Conservation (phyloP, 2,329 filamentous ascomycete genomes). For the Esteya vermicola region DNA sequence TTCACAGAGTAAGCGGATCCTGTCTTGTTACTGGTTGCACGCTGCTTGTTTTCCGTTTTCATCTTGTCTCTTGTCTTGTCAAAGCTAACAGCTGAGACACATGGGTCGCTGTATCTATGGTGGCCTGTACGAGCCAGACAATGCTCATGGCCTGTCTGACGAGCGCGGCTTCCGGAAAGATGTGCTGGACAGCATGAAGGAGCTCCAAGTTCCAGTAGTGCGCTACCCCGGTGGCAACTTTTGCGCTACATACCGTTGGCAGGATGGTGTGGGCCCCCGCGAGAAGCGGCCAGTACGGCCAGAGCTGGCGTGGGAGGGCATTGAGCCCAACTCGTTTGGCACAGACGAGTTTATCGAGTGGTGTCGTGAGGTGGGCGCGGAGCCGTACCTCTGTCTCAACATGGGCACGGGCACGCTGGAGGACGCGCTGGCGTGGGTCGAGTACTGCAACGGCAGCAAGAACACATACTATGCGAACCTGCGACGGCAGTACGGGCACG, state of each 20-base stretch:
- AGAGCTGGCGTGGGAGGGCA: slow-evolving; percentile 67
- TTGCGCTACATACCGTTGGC: slow-evolving; percentile 73
- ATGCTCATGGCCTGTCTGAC: slow-evolving; percentile 47
- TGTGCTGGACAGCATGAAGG: slow-evolving; percentile 58
- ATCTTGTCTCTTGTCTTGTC: not conserved
- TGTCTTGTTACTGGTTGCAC: too few relatives aligned
- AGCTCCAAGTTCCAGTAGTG: slow-evolving; percentile 62
- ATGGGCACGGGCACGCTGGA: slow-evolving; percentile 57
- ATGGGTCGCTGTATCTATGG: slow-evolving; percentile 86
- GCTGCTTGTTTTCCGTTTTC: too few relatives aligned
- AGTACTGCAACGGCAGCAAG: slow-evolving; percentile 70
- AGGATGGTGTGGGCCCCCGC: slow-evolving; percentile 62
- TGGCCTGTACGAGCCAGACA: slow-evolving; percentile 69
- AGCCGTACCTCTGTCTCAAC: slow-evolving; percentile 70
- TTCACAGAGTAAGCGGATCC: slow-evolving; percentile 56
- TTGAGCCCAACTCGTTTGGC: slow-evolving; percentile 66
- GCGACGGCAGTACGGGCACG: slow-evolving; percentile 58
- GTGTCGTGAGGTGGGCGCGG: slow-evolving; percentile 58
- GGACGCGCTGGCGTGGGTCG: slow-evolving; percentile 58
- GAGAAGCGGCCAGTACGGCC: slow-evolving; percentile 52
- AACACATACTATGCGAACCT: slow-evolving; percentile 75
- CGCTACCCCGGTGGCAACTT: slow-evolving; percentile 79
- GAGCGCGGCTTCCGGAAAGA: slow-evolving; percentile 63
- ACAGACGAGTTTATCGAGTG: slow-evolving; percentile 80
- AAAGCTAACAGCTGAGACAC: slow-evolving; percentile 37